These are phyloP conservation scores for Solanum medicagineum DNA, from an alignment of 257 asterid species.

Conservation along the genomic window DNA sequence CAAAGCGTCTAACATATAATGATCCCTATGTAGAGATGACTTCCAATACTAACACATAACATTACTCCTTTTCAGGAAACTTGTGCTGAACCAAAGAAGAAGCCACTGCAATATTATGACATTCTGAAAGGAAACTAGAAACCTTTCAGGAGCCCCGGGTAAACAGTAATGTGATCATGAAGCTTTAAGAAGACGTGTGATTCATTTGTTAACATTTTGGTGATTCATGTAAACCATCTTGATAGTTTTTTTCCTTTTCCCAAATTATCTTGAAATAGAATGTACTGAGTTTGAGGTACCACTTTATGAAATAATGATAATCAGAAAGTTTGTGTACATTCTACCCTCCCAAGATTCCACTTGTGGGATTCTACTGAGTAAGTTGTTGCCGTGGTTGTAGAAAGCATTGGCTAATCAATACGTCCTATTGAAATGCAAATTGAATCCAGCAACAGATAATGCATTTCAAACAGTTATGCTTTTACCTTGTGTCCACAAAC, in stretches of 20 bases:
- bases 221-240: background rate
- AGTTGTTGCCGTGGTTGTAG: too few species aligned
- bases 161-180: background rate
- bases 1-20: background rate
- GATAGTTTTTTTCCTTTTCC: background rate
- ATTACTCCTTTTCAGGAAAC: conserved; percentile 41
- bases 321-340: background rate
- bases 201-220: background rate
- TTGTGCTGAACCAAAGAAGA: conserved; percentile 53
- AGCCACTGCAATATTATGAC: conserved; percentile 66
- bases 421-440: background rate
- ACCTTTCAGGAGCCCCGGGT: background rate
- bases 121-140: conserved; percentile 52
- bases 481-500: background rate
- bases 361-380: too few species aligned
- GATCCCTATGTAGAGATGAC: background rate
- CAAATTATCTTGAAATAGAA: background rate
- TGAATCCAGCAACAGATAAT: background rate
- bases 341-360: too few species aligned
- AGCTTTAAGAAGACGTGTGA: background rate
- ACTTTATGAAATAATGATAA: background rate
- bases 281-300: background rate
- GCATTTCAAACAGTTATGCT: too few species aligned
- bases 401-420: background rate
- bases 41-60: background rate